These are phyloP conservation scores for Protomyces macrosporus DNA, from an alignment of 1,139 yeast species.

Conservation along the genomic window DNA sequence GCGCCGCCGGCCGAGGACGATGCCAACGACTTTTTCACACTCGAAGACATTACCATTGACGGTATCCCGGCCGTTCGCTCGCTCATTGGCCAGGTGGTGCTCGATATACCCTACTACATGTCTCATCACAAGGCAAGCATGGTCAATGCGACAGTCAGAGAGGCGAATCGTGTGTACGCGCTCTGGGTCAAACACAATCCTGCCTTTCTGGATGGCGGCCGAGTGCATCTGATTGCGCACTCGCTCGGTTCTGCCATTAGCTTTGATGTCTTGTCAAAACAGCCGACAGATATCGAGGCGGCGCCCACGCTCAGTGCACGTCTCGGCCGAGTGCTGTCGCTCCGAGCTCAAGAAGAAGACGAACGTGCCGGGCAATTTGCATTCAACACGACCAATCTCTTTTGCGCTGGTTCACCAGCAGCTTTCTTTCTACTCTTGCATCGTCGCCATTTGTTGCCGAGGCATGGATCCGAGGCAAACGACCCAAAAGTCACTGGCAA, in stretches of 20 bases:
- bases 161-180: constrained; percentile 64
- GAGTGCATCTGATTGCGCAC: constrained; percentile 80
- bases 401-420: constrained; percentile 83
- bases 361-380: constrained; percentile 38
- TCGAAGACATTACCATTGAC: constrained; percentile 70
- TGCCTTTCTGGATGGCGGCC: constrained; percentile 46
- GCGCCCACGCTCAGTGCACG: constrained; percentile 24
- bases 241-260: constrained; percentile 84
- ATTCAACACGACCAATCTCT: constrained; percentile 69
- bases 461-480: constrained; percentile 22
- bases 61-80: constrained; percentile 73
- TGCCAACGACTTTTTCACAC: constrained; percentile 48
- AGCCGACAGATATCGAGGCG: constrained; percentile 40
- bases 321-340: constrained; percentile 27
- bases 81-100: constrained; percentile 74
- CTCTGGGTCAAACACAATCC: constrained; percentile 62
- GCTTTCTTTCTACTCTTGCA: constrained; percentile 57
- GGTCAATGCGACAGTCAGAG: constrained; percentile 57
- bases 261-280: constrained; percentile 65
- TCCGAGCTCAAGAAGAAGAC: neutral
- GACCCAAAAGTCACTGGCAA: constrained; percentile 7
- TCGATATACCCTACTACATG: constrained; percentile 84
- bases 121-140: constrained; percentile 62
- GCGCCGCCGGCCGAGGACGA: constrained; percentile 31
- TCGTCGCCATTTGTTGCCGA: constrained; percentile 32